These are phyloP conservation scores for Mycena haematopus DNA, from an alignment of 768 basidiomycete species.

Conservation along the genomic window DNA sequence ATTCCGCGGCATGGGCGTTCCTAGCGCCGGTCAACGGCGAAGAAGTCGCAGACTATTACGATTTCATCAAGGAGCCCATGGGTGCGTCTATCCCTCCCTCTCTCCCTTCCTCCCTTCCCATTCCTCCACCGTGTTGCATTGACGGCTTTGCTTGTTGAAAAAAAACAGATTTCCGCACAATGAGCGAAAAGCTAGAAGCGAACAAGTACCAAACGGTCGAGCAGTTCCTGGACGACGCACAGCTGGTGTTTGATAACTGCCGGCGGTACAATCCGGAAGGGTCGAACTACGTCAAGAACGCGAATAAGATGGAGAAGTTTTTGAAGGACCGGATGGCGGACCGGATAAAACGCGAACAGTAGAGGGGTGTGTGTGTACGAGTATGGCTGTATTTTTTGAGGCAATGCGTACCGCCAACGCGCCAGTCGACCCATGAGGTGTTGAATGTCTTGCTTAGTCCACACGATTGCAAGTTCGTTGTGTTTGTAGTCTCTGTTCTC, in stretches of 20 bases:
- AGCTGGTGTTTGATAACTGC: conserved; percentile 91
- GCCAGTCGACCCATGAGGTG: no score
- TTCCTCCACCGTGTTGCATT: neutral
- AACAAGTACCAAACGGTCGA: conserved; percentile 82
- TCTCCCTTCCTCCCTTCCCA: no score
- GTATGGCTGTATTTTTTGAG: neutral
- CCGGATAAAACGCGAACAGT: conserved; percentile 38
- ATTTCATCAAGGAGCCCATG: conserved; percentile 91
- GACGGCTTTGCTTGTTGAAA: neutral
- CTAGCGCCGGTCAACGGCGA: conserved; percentile 75
- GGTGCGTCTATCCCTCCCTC: conserved; percentile 54
- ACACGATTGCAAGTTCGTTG: no score
- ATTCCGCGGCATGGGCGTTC: conserved; percentile 90
- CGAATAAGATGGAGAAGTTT: conserved; percentile 81
- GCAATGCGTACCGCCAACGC: no score
- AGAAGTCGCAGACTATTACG: conserved; percentile 89
- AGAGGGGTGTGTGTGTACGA: conserved; percentile 7
- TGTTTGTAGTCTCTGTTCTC: no score
- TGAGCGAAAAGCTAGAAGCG: conserved; percentile 89
- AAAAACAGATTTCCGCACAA: conserved; percentile 86
- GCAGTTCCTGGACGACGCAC: conserved; percentile 78
- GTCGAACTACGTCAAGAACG: conserved; percentile 83
- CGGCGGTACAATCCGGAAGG: conserved; percentile 84
- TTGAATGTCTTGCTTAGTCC: no score
- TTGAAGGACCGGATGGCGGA: conserved; percentile 61